phyloP scores from a whole-genome alignment of 305 asterid species.

The Rubia tinctorum region DNA sequence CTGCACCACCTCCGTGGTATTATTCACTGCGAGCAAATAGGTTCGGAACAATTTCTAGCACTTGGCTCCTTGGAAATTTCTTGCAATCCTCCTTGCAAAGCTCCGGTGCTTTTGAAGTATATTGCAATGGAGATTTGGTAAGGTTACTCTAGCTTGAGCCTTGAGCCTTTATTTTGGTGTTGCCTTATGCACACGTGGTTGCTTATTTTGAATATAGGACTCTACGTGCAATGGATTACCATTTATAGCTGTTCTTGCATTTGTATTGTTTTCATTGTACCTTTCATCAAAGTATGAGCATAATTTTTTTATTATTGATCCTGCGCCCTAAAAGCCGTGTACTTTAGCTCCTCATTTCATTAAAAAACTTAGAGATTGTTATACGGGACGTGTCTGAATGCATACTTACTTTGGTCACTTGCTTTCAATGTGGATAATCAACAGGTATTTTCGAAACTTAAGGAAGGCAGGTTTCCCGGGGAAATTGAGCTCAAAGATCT shows the following conservation, averaged over 20 bases:
- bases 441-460: conserved; percentile 82
- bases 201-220: neutral
- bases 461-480: conserved; percentile 74
- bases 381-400: neutral
- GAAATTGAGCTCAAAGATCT: conserved; percentile 89
- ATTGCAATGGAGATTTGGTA: conserved; percentile 86
- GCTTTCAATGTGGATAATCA: conserved; percentile 13
- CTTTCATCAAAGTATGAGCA: neutral
- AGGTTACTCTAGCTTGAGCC: conserved; percentile 22
- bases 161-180: conserved; percentile 3
- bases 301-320: neutral
- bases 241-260: neutral
- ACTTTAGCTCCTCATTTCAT: neutral
- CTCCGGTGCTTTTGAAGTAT: conserved; percentile 96
- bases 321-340: neutral
- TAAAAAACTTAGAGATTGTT: neutral
- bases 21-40: conserved; percentile 73
- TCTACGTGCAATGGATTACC: neutral
- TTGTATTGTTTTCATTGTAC: neutral
- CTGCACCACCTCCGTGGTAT: conserved; percentile 96
- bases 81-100: conserved; percentile 86
- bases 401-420: neutral
- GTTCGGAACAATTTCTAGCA: conserved; percentile 92
- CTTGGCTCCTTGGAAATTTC: conserved; percentile 94
- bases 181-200: neutral